Base-by-base conservation (phyloP, 2,329 filamentous ascomycete genomes). In the Paraphoma chrysanthemicola region DNA sequence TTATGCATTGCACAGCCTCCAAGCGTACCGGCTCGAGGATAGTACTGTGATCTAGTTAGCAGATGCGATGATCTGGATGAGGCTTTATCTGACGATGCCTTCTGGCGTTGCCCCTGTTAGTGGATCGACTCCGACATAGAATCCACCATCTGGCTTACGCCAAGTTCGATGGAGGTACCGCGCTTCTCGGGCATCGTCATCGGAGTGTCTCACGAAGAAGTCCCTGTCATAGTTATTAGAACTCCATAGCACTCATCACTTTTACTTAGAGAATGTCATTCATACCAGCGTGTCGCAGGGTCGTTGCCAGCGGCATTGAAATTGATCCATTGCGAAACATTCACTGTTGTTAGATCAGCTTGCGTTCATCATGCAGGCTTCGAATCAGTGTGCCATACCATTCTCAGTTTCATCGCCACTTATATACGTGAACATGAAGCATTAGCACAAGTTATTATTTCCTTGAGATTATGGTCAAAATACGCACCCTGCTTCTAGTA, bases 1-100 rank as follows among this genome's bases (percentile, higher is more conserved):
- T 89, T 88, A 70, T 89, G 87, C 43, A 83, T 81, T 0, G 84
- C 82, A 68, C 84, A 87, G 7, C 85, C 85, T 43, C 85, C 85
- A 4, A 87, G 74, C 9, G 81, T 83, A 28, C 80, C 83, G 1
- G 83, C 79, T 14, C 86, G 81, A n/a, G 85, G 85, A 63, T 88
- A 88, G 36, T 84, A 78, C 42, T 68, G 16, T 1, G 28, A 23
- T 3, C 1, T 17, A 31, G 18, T 48, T 23, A 45, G 38, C 51
- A 41, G 38, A 6, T 23, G 23, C 23, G 23, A 23, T 23, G 23
- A 23, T 23, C 23, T 23, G 23, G 8, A 5, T 7, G 16, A 28
- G 14, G n/a, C 5, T 41, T 12, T 16, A 10, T 10, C 12, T 14
- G 53, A 82, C 82, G 28, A 83, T 82, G 6, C 86, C 86, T 52